Evolutionary conservation across 2,329 filamentous ascomycete genomes (phyloP).

Genomic region (Monosporascus sp.): DNA sequence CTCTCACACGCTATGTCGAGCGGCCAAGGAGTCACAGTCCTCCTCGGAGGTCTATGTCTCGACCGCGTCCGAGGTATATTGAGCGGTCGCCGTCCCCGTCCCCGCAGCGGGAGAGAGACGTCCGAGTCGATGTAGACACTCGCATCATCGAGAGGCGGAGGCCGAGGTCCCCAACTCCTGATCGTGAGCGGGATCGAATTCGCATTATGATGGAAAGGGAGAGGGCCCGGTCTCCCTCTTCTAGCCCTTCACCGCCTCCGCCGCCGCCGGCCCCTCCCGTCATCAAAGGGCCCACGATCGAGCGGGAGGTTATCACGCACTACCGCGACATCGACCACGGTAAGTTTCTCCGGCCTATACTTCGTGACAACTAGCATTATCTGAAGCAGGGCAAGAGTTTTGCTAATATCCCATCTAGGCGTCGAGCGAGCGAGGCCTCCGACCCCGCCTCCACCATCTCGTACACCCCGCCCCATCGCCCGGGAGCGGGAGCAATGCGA

Average conservation of each 20-base stretch:
- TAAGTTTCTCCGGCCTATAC: conserved; percentile 34
- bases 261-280: conserved; percentile 57
- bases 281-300: conserved; percentile 72
- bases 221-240: conserved; percentile 37
- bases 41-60: conserved; percentile 22
- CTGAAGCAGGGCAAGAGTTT: conserved; percentile 1
- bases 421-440: conserved; percentile 37
- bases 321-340: conserved; percentile 85
- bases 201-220: conserved; percentile 42
- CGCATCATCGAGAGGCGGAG: conserved; percentile 22
- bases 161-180: conserved; percentile 31
- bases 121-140: conserved; percentile 19
- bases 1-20: conserved; percentile 36
- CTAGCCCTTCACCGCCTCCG: conserved; percentile 46
- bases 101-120: conserved; percentile 3
- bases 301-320: conserved; percentile 84
- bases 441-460: conserved; percentile 46
- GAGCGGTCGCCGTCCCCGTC: conserved; percentile 33
- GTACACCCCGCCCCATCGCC: conserved; percentile 37
- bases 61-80: conserved; percentile 35
- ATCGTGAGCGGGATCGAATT: conserved; percentile 38
- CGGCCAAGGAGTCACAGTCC: conserved; percentile 31
- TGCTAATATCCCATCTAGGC: conserved; percentile 30
- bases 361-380: background rate
- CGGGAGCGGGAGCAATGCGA: conserved; percentile 40